Evolutionary conservation across 495 filamentous ascomycete genomes (phyloP), one percentile per base, ranked within the genome.

Genomic region (Arthonia radiata): DNA sequence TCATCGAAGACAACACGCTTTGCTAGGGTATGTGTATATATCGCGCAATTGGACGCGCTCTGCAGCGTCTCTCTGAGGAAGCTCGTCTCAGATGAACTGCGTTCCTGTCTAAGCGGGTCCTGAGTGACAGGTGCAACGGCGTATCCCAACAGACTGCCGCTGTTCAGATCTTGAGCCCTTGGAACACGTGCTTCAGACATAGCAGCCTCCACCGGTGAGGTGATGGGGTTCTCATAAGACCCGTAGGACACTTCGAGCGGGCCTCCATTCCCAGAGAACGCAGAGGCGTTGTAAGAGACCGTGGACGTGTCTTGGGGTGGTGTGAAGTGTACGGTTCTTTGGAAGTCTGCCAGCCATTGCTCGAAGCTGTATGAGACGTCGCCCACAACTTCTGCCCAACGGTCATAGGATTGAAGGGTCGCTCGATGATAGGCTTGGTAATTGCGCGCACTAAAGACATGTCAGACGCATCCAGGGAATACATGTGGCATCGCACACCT

Each of bases 281-380:
- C 17, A 9, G 26, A 40, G 30, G 29, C 39, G 43, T 29, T 39
- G 25, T 45, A 49, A 0, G 15, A 32, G 10, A 32, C 37, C 13
- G 33, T 38, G n/a, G n/a, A n/a, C n/a, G n/a, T n/a, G n/a, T n/a
- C n/a, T n/a, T 42, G 34, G 3, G 40, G 42, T 1, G 50, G 29
- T 3, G 43, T 45, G 19, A 54, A 53, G 8, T 41, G 26, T 10
- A 41, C 27, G 21, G 40, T 44, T 32, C 52, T 52, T 18, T 49
- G 31, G 31, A 57, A 60, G 38, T 47, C 59, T 4, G 37, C 46
- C 4, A 53, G 41, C 19, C 56, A 32, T 8, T 48, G 49, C 3
- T 47, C 37, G 33, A 44, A 61, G 2, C 32, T 40, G 43, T 61
- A 66, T 25, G 46, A 43, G 2, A 37, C 16, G 38, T 61, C 51